Evolutionary conservation across 2,329 filamentous ascomycete species (phyloP).

Genomic region (Hypoxylon sp.): DNA sequence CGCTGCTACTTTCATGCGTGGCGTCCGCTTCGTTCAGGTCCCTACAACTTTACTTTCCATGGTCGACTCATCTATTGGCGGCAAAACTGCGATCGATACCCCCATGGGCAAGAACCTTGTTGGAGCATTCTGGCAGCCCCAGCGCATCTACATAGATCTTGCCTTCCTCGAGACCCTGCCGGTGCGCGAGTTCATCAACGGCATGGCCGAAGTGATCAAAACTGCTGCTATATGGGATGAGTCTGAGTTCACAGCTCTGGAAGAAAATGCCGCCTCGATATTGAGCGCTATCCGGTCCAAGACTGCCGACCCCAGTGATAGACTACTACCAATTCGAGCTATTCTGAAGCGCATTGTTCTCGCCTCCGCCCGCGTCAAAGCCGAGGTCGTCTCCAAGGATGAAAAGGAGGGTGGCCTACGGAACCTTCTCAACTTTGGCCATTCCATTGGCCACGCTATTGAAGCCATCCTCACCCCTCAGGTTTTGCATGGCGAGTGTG

Average conservation of each 20-base stretch:
- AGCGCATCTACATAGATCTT: conserved; percentile 93
- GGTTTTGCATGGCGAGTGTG: conserved; percentile 93
- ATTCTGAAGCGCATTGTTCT: conserved; percentile 84
- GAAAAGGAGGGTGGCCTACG: conserved; percentile 94
- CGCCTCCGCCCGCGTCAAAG: conserved; percentile 93
- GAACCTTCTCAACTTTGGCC: conserved; percentile 96
- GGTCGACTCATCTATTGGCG: conserved; percentile 98
- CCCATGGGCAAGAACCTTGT: conserved; percentile 96
- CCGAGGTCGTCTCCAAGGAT: conserved; percentile 91
- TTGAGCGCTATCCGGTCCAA: conserved; percentile 77
- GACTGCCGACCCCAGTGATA: conserved; percentile 62
- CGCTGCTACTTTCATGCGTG: conserved; percentile 98
- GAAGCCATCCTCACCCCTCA: conserved; percentile 96
- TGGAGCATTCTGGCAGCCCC: conserved; percentile 96
- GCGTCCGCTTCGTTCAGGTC: conserved; percentile 94
- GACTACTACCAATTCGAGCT: conserved; percentile 77
- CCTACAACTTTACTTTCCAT: conserved; percentile 95
- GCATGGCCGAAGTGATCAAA: conserved; percentile 98
- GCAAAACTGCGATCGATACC: conserved; percentile 98
- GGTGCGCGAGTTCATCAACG: conserved; percentile 94
- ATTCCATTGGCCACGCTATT: conserved; percentile 96
- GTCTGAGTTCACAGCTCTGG: conserved; percentile 84
- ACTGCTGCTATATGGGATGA: conserved; percentile 97
- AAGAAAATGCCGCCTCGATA: conserved; percentile 83
- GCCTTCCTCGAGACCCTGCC: conserved; percentile 91